Evolutionary conservation across 108 stramenopile species (phyloP).

Genomic region (Skeletonema costatum): DNA sequence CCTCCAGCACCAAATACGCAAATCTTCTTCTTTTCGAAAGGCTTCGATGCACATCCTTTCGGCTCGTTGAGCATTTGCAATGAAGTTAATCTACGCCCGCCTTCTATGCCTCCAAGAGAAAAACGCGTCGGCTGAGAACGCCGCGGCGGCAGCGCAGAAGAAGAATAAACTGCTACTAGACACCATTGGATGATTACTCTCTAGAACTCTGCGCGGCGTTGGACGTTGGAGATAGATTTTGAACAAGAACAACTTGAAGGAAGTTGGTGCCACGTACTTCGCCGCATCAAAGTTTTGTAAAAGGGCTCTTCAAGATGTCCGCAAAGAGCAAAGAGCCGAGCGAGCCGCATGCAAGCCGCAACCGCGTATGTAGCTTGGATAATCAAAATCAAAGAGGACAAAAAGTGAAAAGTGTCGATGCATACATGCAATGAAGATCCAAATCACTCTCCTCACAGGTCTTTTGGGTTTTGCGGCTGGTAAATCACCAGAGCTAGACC

Average conservation of each 20-base stretch:
- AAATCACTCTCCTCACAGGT: neutral
- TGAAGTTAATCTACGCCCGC: neutral
- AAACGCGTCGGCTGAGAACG: neutral
- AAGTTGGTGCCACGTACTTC: no score
- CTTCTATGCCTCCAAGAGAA: neutral
- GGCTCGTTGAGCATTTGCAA: constrained; percentile 27
- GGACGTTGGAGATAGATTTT: no score
- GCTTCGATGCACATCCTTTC: constrained; percentile 66
- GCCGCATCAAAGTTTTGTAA: no score
- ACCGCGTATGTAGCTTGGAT: no score
- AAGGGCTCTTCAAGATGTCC: no score
- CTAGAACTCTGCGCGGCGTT: no score
- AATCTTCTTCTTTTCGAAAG: constrained; percentile 71
- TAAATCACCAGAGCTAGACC: constrained; percentile 39
- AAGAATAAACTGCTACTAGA: neutral
- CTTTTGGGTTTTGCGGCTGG: neutral
- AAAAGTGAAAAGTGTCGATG: no score
- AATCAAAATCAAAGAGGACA: no score
- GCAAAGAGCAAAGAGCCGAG: no score
- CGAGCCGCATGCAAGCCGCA: no score
- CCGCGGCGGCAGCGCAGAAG: neutral
- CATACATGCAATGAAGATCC: neutral
- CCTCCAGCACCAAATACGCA: constrained; percentile 82
- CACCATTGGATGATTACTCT: neutral
- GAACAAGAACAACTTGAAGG: no score